Conservation (phyloP, 805 yeast species). For the Candida andamanensis region DNA sequence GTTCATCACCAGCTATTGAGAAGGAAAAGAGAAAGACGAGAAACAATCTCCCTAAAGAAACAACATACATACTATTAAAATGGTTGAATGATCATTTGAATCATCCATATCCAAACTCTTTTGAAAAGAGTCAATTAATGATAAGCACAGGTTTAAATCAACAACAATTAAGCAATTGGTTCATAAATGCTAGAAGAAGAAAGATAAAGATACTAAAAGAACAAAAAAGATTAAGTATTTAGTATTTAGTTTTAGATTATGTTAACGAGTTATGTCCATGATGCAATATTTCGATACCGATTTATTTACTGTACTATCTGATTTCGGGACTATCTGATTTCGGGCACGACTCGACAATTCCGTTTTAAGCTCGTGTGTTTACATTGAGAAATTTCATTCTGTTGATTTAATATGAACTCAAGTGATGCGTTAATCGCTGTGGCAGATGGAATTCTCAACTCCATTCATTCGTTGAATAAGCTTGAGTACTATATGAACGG, state of each 20-base stretch:
- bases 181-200: conserved; percentile 79
- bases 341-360: too few species aligned
- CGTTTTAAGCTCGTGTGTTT: too few species aligned
- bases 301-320: too few species aligned
- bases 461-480: conserved; percentile 27
- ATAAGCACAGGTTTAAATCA: conserved; percentile 70
- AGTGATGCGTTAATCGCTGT: conserved; percentile 31
- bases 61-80: conserved; percentile 62
- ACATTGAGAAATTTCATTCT: too few species aligned
- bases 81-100: conserved; percentile 74
- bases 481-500: conserved; percentile 41
- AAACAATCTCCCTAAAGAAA: conserved; percentile 73
- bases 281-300: too few species aligned
- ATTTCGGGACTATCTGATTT: too few species aligned
- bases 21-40: conserved; percentile 38
- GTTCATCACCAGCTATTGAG: conserved; percentile 1
- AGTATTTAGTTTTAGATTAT: too few species aligned
- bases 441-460: conserved; percentile 31
- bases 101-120: conserved; percentile 81
- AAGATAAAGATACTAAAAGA: conserved; percentile 52
- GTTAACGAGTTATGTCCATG: too few species aligned
- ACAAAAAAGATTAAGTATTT: conserved; percentile 16
- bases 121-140: conserved; percentile 67
- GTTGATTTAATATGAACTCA: conserved; percentile 6
- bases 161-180: conserved; percentile 83